Percentiles rank a stretch among this genome's conserved stretches.
phyloP scores from a whole-genome alignment of 2,329 filamentous ascomycete genomes.

The Sporothrix sp. region DNA sequence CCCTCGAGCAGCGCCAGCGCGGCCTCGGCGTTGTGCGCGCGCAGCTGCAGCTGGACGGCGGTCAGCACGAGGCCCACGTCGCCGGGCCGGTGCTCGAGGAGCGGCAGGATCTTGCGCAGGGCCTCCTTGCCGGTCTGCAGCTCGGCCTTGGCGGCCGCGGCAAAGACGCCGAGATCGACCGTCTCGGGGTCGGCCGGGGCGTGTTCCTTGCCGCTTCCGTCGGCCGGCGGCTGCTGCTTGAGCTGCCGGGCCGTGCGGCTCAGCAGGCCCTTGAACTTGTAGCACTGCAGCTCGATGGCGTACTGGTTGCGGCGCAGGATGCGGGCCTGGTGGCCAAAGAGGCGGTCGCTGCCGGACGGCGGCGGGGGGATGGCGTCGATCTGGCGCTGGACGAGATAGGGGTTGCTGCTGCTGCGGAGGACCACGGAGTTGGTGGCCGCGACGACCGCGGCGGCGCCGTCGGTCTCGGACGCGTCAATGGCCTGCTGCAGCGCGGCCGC shows the following conservation, averaged over 20 bases:
- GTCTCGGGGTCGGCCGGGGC: conserved; percentile 23
- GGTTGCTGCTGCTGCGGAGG: conserved; percentile 41
- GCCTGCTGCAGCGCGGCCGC: conserved; percentile 52
- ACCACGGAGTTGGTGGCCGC: conserved; percentile 53
- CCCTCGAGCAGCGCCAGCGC: conserved; percentile 67
- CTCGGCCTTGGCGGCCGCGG: conserved; percentile 65
- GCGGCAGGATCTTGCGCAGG: conserved; percentile 56
- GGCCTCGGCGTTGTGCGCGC: conserved; percentile 48
- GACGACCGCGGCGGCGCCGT: conserved; percentile 56
- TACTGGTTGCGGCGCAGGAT: conserved; percentile 54
- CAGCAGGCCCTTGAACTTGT: conserved; percentile 56
- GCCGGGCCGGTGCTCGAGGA: conserved; percentile 63
- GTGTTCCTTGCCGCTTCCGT: conserved; percentile 18
- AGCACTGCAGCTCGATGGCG: conserved; percentile 53
- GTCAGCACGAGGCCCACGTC: conserved; percentile 76
- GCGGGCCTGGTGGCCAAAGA: conserved; percentile 62
- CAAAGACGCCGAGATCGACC: conserved; percentile 38
- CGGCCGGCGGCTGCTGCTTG: conserved; percentile 21
- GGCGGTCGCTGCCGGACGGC: conserved; percentile 46
- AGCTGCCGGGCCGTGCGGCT: conserved; percentile 37
- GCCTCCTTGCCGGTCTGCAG: conserved; percentile 55
- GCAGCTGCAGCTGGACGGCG: conserved; percentile 69
- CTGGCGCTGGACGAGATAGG: conserved; percentile 56
- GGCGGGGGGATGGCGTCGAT: conserved; percentile 44
- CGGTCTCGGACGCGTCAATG: conserved; percentile 55